Evolutionary conservation across 2,329 filamentous ascomycete genomes (phyloP), one percentile per base, ranked within the genome.

Genomic region (Stachybotrys echinatus): DNA sequence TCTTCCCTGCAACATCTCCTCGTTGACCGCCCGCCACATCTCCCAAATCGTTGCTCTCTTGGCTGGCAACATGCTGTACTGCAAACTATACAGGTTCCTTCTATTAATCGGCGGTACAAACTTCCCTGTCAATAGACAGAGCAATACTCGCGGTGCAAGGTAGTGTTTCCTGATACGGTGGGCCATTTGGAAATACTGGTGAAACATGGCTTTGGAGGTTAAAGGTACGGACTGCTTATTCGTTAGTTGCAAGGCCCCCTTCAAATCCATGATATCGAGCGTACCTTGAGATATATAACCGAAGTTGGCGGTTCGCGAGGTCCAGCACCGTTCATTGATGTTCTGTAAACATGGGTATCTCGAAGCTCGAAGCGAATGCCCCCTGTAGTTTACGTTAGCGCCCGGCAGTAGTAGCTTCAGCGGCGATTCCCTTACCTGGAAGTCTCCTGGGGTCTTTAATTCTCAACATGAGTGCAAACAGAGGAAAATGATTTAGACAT

Each of bases 61-160:
- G 7, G 89, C 87, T 0, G 95, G 95, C 39, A 99, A 77, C 90
- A 97, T 97, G 72, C 90, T 95, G 69, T 99, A 99, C 71, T 99
- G 94, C 61, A 99, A 75, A 58, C 90, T 95, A 70, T 99, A 99
- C 47, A 99, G 76, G 63, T 94, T 95, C 64, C 92, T 92, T 48
- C 95, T 83, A 65, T 96, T 92, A 45, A 99, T 95, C 0, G 95
- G 92, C 12, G 92, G 94, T 2, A 97, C 91, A 57, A 96, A 96
- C 53, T 88, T 88, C 51, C 94, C 94, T 0, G 90, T 95, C 21
- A 92, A 75, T 2, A 99, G 84, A 60, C 90, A 94, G 38, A 96
- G 77, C 45, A 97, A 81, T 19, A 99, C 95, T 14, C 85, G 82
- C 0, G 90, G 90, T 0, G 91, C 92, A 42, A 97, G 78, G 66